Evolutionary conservation across 768 basidiomycete genomes (phyloP).

Genomic region (Russula lepida): DNA sequence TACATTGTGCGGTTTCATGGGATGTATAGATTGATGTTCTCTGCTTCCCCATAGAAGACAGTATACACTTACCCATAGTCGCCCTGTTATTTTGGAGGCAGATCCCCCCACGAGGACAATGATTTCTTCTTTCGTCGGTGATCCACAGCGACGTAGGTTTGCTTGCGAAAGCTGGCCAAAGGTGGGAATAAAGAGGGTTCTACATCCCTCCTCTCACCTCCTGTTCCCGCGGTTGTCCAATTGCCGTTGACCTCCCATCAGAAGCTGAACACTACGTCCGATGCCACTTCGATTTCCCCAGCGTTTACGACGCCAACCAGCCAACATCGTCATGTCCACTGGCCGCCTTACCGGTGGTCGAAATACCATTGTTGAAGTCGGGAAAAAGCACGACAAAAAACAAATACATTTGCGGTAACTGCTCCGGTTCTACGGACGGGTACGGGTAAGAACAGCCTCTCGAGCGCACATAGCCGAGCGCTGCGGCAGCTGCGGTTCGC

Average conservation of each 20-base stretch:
- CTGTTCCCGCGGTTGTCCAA: background rate
- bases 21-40: background rate
- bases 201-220: background rate
- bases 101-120: background rate
- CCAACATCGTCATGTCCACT: too few species aligned
- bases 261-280: background rate
- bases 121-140: background rate
- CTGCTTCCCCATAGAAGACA: background rate
- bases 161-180: background rate
- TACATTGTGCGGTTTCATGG: background rate
- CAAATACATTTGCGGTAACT: too few species aligned
- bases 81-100: too few species aligned
- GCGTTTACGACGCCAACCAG: background rate
- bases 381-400: too few species aligned
- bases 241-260: background rate
- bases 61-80: background rate
- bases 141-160: background rate
- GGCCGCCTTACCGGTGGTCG: too few species aligned
- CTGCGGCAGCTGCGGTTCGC: too few species aligned
- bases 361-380: too few species aligned
- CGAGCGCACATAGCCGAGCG: too few species aligned
- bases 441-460: too few species aligned
- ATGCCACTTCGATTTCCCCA: background rate
- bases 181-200: background rate
- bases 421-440: too few species aligned